A percentile compares a stretch with the other conserved stretches of the same genome.
Conservation (phyloP, 768 basidiomycete species). For the Pleurotus pulmonarius region DNA sequence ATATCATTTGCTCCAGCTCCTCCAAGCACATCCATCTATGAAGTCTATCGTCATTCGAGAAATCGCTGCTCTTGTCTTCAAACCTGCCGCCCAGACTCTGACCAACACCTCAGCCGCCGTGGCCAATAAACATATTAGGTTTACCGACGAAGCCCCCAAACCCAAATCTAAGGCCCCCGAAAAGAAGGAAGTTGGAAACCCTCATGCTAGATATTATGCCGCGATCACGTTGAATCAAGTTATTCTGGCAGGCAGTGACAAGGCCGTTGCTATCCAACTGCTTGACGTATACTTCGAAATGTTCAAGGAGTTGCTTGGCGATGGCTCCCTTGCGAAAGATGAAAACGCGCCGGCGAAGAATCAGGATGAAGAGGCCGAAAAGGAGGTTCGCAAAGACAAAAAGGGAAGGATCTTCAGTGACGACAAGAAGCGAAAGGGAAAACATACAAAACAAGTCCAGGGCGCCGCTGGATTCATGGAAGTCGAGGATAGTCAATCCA, state of each 20-base stretch:
- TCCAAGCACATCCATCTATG: slow-evolving; percentile 93
- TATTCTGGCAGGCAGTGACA: slow-evolving; percentile 64
- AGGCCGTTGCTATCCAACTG: slow-evolving; percentile 70
- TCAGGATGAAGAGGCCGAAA: slow-evolving; percentile 23
- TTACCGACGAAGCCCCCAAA: slow-evolving; percentile 36
- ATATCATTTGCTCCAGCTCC: slow-evolving; percentile 81
- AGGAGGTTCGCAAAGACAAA: slow-evolving; percentile 30
- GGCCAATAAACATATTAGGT: slow-evolving; percentile 49
- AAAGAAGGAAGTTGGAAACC: slow-evolving; percentile 42
- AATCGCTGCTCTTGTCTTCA: slow-evolving; percentile 74
- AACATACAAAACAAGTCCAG: slow-evolving; percentile 40
- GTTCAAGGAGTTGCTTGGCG: slow-evolving; percentile 84
- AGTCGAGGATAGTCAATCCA: slow-evolving; percentile 76
- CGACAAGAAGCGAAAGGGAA: slow-evolving; percentile 32
- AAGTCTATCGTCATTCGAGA: slow-evolving; percentile 87
- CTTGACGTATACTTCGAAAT: slow-evolving; percentile 93
- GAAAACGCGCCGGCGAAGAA: slow-evolving; percentile 28
- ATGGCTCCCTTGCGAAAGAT: slow-evolving; percentile 31
- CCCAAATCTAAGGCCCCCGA: slow-evolving; percentile 20
- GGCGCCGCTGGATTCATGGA: slow-evolving; percentile 69
- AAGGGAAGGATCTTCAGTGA: slow-evolving; percentile 19
- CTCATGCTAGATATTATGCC: slow-evolving; percentile 88
- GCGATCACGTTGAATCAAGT: slow-evolving; percentile 95
- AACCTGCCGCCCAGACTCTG: slow-evolving; percentile 34
- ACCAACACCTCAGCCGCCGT: slow-evolving; percentile 31